phyloP scores from a whole-genome alignment of 139 green algal species.

The Coccomyxa sp. region DNA sequence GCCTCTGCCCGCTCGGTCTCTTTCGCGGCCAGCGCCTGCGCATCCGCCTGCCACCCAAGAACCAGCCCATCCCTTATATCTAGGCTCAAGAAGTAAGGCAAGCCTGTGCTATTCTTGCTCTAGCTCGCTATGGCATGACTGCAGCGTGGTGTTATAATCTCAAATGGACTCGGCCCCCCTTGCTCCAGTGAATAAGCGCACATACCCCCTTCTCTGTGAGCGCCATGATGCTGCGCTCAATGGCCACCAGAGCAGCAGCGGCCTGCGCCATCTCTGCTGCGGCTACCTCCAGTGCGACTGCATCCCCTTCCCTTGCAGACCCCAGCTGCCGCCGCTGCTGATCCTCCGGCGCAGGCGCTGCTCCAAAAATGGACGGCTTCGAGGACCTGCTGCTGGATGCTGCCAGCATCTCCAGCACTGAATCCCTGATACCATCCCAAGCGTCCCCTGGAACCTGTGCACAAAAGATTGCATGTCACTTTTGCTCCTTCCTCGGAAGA shows the following conservation, averaged over 20 bases:
- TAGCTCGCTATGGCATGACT: background rate
- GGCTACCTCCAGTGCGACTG: constrained; percentile 70
- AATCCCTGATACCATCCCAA: constrained; percentile 36
- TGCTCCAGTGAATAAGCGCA: background rate
- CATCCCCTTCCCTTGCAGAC: constrained; percentile 29
- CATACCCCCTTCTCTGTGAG: constrained; percentile 9
- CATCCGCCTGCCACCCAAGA: constrained; percentile 20
- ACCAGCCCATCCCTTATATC: background rate
- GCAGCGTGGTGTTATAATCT: background rate
- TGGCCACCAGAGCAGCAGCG: constrained; percentile 64
- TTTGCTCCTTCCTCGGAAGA: too few relatives aligned
- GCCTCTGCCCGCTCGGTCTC: constrained; percentile 64
- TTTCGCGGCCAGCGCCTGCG: constrained; percentile 18
- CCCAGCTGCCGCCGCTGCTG: constrained; percentile 24
- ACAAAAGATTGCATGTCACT: too few relatives aligned
- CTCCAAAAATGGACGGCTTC: constrained; percentile 79
- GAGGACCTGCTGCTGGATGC: constrained; percentile 37
- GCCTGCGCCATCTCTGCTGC: constrained; percentile 81
- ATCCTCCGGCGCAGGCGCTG: constrained; percentile 57
- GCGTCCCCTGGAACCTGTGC: constrained; percentile 29
- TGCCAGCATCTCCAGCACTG: constrained; percentile 49
- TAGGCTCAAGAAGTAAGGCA: too few relatives aligned
- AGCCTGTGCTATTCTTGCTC: background rate
- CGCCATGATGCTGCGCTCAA: constrained; percentile 72
- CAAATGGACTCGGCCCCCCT: background rate